Conservation (phyloP, 352 stramenopile species). For the Phytophthora aleatoria region DNA sequence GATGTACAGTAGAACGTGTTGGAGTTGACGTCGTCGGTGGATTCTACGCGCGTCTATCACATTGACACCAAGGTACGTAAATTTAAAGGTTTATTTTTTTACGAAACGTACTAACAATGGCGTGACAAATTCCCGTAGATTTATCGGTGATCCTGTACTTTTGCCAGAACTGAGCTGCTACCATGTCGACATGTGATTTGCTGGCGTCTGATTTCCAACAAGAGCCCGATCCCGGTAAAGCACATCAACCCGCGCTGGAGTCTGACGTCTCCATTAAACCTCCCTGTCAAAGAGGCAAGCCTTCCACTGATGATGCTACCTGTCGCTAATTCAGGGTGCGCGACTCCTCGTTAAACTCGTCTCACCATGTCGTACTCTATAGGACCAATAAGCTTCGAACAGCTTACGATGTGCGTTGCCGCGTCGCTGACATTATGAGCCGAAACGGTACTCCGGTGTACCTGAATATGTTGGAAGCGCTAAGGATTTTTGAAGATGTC, state of each 20-base stretch:
- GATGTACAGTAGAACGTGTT: neutral
- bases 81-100: neutral
- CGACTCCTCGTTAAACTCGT: neutral
- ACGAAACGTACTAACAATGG: neutral
- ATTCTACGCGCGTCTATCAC: neutral
- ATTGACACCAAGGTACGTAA: slow-evolving; percentile 6
- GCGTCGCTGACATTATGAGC: slow-evolving; percentile 9
- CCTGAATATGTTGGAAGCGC: slow-evolving; percentile 1
- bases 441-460: slow-evolving; percentile 9
- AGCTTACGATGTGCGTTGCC: neutral
- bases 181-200: slow-evolving; percentile 7
- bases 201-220: neutral
- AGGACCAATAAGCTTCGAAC: slow-evolving; percentile 4
- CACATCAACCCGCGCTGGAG: slow-evolving; percentile 8
- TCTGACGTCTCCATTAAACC: neutral
- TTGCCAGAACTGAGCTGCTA: slow-evolving; percentile 9
- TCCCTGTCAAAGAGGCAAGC: neutral
- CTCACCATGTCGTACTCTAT: slow-evolving; percentile 5
- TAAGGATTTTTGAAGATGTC: neutral
- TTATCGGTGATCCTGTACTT: slow-evolving; percentile 2
- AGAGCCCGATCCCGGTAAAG: slow-evolving; percentile 1
- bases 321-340: neutral
- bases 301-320: neutral
- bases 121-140: no score
- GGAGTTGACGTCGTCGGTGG: neutral